Evolutionary conservation across 768 basidiomycete species (phyloP), one percentile per base, ranked within the genome.

Genomic region (Psilocybe cubensis): DNA sequence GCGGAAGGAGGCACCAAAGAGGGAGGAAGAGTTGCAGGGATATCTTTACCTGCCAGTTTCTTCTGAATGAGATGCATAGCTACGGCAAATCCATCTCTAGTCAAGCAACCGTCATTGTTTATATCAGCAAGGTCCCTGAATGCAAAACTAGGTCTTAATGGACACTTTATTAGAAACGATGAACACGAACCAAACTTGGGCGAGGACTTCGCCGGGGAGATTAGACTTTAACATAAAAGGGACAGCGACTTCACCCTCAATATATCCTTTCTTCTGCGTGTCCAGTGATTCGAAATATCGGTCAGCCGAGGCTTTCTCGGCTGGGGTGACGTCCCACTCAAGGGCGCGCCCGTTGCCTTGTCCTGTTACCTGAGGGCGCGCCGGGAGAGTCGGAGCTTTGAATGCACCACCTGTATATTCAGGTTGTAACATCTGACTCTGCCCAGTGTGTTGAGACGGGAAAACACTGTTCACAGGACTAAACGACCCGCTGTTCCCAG

Each of bases 151-250:
- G n/a, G 35, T 38, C 35, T 38, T 23, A 3, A 47, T 58, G 25
- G 51, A 21, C 43, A 58, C 58, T 1, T 50, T 0, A 42, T 31
- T 42, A 29, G 31, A 27, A 21, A 21, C 46, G 44, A 4, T 21
- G 21, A 24, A 21, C 20, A 77, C 88, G 50, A 66, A 96, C 96
- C 97, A 99, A 47, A 99, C 79, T 64, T 84, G 88, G 3, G 97
- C 97, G n/a, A 99, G 80, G 23, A 83, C 80, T 24, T 89, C 88
- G 58, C 92, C 91, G 1, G 87, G 81, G 44, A 99, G 75, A 44
- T 91, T 87, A 28, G 94, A 96, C 72, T 94, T 88, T 57, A 96
- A 70, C 89, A 99, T 91, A 74, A 98, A 98, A 3, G 93, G 94
- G 4, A 97, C 97, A 7, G 94, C 97, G 29, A 93, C 86, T 57